A percentile compares a stretch with the other conserved stretches of the same genome.
phyloP scores from a whole-genome alignment of 1,284 basidiomycete species.

The Tilletia horrida region DNA sequence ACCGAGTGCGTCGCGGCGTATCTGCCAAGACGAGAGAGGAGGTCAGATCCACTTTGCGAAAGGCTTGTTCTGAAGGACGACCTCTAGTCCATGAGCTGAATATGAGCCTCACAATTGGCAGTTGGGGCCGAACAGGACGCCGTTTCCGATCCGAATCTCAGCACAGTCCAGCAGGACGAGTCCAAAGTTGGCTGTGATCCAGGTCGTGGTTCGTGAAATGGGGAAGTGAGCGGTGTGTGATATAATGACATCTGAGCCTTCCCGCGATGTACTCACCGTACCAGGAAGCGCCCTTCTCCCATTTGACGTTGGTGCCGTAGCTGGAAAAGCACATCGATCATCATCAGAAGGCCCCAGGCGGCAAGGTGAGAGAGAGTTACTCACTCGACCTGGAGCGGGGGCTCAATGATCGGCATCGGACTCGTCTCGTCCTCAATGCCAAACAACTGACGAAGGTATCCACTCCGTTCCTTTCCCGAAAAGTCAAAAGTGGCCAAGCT shows the following conservation, averaged over 20 bases:
- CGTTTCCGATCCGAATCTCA: conserved; percentile 54
- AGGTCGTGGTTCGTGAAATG: no score
- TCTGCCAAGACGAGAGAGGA: conserved; percentile 29
- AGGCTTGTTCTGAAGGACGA: background rate
- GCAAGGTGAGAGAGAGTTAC: no score
- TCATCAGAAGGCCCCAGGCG: no score
- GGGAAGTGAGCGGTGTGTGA: no score
- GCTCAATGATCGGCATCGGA: conserved; percentile 2
- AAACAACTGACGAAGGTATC: background rate
- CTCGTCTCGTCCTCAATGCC: background rate
- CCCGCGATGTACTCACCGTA: background rate
- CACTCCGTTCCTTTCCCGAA: background rate
- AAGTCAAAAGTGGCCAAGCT: background rate
- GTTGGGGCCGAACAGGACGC: conserved; percentile 57
- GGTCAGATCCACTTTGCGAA: no score
- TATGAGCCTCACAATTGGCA: conserved; percentile 19
- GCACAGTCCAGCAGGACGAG: conserved; percentile 14
- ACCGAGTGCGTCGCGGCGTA: conserved; percentile 57
- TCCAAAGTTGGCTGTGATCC: conserved; percentile 14
- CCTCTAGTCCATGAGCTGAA: background rate
- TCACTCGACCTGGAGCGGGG: background rate
- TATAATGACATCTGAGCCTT: no score
- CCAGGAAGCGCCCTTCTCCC: conserved; percentile 9
- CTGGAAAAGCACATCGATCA: no score
- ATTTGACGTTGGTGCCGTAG: background rate